These are phyloP conservation scores for Trichoderma brevicompactum DNA, from an alignment of 2,329 filamentous ascomycete genomes.

Conservation along the genomic window DNA sequence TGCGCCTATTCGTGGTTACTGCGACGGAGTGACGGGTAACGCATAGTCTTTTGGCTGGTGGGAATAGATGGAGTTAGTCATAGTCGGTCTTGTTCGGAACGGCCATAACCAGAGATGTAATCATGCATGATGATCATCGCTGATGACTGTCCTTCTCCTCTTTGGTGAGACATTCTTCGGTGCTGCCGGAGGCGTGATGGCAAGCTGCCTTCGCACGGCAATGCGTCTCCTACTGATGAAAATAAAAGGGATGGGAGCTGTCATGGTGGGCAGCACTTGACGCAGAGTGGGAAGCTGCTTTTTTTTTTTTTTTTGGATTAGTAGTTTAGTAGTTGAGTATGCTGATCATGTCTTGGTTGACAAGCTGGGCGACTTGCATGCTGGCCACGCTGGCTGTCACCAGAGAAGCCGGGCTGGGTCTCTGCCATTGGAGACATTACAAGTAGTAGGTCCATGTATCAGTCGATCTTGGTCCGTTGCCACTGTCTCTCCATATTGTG, in stretches of 20 bases:
- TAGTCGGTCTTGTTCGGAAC: not conserved
- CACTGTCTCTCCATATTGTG: constrained; percentile 12
- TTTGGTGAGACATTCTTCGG: not conserved
- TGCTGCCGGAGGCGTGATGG: not conserved
- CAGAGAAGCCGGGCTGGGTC: not conserved
- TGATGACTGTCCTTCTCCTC: not conserved
- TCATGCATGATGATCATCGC: not conserved
- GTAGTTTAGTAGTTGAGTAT: not conserved
- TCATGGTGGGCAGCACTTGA: no score
- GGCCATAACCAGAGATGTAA: no score
- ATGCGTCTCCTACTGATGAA: no score
- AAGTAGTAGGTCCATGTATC: not conserved
- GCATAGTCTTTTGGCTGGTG: no score
- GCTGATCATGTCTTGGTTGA: not conserved
- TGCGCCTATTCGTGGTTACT: not conserved
- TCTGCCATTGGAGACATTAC: not conserved
- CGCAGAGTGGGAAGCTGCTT: not conserved
- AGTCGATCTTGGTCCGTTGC: not conserved
- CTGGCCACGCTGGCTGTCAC: no score
- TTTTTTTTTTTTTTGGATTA: not conserved
- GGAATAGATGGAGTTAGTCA: no score
- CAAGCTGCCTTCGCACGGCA: not conserved
- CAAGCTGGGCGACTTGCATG: constrained; percentile 2
- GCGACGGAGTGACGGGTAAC: not conserved
- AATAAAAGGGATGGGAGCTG: not conserved